These are phyloP conservation scores for Tolypocladium inflatum DNA, from an alignment of 2,329 filamentous ascomycete species.

Conservation along the genomic window DNA sequence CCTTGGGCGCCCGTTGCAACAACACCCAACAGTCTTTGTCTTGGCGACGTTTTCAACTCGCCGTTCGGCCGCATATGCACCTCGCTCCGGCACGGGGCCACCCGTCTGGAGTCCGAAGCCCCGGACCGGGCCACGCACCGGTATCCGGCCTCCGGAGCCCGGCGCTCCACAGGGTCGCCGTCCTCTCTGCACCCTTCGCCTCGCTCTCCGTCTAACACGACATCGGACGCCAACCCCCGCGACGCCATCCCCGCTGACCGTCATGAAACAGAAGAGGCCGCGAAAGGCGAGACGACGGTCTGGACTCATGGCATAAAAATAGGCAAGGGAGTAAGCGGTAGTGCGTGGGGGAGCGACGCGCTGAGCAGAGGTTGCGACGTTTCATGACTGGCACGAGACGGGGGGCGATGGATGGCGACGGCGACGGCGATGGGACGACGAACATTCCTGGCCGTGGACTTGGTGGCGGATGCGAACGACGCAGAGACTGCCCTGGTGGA, in stretches of 20 bases:
- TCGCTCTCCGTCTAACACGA: not conserved
- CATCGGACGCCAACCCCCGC: not conserved
- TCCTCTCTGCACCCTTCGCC: not conserved
- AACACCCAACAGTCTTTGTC: not conserved
- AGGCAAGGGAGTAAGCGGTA: not conserved
- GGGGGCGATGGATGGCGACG: not conserved
- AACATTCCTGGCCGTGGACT: not conserved
- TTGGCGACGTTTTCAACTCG: not conserved
- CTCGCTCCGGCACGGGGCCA: not conserved
- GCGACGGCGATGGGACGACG: not conserved
- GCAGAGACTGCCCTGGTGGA: not conserved
- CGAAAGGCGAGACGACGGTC: not conserved
- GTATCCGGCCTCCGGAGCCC: not conserved
- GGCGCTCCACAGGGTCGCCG: not conserved
- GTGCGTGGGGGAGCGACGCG: not conserved
- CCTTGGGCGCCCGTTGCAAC: not conserved
- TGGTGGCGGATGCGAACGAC: not conserved
- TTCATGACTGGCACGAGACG: not conserved
- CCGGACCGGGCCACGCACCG: not conserved
- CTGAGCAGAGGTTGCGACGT: not conserved
- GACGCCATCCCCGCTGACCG: not conserved
- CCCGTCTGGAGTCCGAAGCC: not conserved
- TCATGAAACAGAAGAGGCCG: not conserved
- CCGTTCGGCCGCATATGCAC: not conserved
- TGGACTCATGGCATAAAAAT: not conserved